These are phyloP conservation scores for Rosa lucieae DNA, from an alignment of 306 rosid genomes.

Conservation along the genomic window DNA sequence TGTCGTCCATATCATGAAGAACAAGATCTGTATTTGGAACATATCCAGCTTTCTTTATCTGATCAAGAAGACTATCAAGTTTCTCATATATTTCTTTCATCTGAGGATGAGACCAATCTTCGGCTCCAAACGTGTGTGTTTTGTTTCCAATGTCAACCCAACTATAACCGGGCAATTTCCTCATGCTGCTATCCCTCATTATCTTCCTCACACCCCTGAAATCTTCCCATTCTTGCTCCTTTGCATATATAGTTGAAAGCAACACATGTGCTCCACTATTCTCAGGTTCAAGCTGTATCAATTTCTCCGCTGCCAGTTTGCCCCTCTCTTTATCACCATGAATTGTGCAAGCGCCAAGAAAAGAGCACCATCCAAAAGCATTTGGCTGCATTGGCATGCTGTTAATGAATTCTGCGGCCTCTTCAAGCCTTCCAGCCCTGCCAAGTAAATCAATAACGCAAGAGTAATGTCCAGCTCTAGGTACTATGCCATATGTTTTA, in stretches of 20 bases:
- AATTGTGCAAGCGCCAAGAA: constrained; percentile 50
- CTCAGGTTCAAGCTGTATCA: constrained; percentile 53
- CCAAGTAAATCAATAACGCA: constrained; percentile 53
- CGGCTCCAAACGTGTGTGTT: constrained; percentile 48
- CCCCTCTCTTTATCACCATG: constrained; percentile 52
- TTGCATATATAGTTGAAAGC: constrained; percentile 55
- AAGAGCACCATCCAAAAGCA: constrained; percentile 49
- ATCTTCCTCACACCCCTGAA: constrained; percentile 48
- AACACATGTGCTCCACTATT: constrained; percentile 47
- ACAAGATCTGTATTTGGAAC: constrained; percentile 33
- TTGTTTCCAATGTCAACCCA: constrained; percentile 55
- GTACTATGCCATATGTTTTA: constrained; percentile 45
- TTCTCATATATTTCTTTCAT: constrained; percentile 45
- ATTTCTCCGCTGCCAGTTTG: constrained; percentile 47
- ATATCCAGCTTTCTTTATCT: constrained; percentile 24
- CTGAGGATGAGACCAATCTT: constrained; percentile 54
- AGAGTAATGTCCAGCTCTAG: constrained; percentile 49
- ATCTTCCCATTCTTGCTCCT: constrained; percentile 51
- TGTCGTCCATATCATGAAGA: constrained; percentile 40
- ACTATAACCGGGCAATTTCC: constrained; percentile 55
- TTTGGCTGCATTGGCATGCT: constrained; percentile 33
- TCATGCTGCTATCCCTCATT: constrained; percentile 40
- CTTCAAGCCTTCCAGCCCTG: constrained; percentile 52
- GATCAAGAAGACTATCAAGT: constrained; percentile 40
- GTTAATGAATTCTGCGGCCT: constrained; percentile 48